Percentiles rank a stretch among this genome's conserved stretches.
These are phyloP conservation scores for Clonostachys solani DNA, from an alignment of 2,329 filamentous ascomycete genomes.

Conservation along the genomic window DNA sequence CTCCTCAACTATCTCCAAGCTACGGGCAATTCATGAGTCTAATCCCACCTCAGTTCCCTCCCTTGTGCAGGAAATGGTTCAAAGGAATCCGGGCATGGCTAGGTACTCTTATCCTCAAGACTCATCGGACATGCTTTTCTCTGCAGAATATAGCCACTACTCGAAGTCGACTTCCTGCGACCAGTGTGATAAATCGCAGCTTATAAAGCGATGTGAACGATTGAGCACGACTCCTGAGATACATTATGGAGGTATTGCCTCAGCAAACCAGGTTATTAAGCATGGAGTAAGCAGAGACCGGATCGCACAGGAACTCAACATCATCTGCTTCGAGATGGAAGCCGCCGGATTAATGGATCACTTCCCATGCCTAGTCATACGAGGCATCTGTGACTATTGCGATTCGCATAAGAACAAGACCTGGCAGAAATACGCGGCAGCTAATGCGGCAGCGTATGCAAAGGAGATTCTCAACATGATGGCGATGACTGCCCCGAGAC, in stretches of 20 bases:
- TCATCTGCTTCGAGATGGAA: slow-evolving; percentile 2
- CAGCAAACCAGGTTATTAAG: slow-evolving; percentile 25
- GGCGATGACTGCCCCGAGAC: too few species aligned
- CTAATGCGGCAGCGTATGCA: slow-evolving; percentile 15
- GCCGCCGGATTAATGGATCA: slow-evolving; percentile 12
- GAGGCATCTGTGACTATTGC: slow-evolving; percentile 24
- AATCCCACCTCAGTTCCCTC: not conserved
- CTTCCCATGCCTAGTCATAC: slow-evolving; percentile 21
- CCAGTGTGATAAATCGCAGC: slow-evolving; percentile 1
- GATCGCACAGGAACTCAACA: slow-evolving; percentile 17
- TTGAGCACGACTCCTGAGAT: not conserved
- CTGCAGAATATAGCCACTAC: not conserved
- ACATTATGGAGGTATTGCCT: slow-evolving; percentile 28
- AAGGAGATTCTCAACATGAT: slow-evolving; percentile 5
- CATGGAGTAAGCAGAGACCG: slow-evolving; percentile 17
- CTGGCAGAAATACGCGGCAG: slow-evolving; percentile 17
- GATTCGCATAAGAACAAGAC: slow-evolving; percentile 19
- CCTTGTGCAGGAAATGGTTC: not conserved
- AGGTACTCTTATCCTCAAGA: slow-evolving; percentile 7
- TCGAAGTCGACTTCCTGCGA: not conserved
- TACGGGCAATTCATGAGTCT: slow-evolving; percentile 1
- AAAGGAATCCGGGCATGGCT: not conserved
- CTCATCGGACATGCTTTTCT: slow-evolving; percentile 6
- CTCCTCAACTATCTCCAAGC: slow-evolving; percentile 4
- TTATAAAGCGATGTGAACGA: not conserved